Conservation (phyloP, 257 asterid genomes). For the Solanum lignicaule region DNA sequence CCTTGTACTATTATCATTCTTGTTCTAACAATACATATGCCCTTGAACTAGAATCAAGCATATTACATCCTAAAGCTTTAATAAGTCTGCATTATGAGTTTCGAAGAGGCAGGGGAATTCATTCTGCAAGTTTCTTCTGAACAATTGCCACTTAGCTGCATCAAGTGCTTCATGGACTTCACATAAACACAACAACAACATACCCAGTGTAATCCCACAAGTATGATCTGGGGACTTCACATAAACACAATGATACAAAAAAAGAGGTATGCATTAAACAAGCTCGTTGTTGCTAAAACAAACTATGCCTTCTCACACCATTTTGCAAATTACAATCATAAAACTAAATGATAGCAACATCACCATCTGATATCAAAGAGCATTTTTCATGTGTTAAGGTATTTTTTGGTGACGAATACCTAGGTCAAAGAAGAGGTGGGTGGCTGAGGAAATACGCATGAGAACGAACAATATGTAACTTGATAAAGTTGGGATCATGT, state of each 20-base stretch:
- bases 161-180: background rate
- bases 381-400: background rate
- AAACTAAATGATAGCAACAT: background rate
- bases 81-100: too few species aligned
- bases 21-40: background rate
- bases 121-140: too few species aligned
- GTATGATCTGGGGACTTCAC: rapidly evolving
- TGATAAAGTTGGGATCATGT: background rate
- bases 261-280: background rate
- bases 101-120: too few species aligned
- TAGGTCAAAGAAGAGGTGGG: background rate
- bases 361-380: background rate
- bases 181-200: background rate
- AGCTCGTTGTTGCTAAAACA: background rate
- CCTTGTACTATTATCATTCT: too few species aligned
- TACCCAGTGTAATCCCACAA: rapidly evolving
- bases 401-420: background rate
- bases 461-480: background rate
- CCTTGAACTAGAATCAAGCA: background rate
- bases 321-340: background rate
- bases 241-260: background rate
- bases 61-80: too few species aligned
- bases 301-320: background rate
- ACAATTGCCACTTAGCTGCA: background rate
- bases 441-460: background rate